These are phyloP conservation scores for Aspergillus terreus DNA, from an alignment of 2,329 filamentous ascomycete genomes.

Conservation along the genomic window DNA sequence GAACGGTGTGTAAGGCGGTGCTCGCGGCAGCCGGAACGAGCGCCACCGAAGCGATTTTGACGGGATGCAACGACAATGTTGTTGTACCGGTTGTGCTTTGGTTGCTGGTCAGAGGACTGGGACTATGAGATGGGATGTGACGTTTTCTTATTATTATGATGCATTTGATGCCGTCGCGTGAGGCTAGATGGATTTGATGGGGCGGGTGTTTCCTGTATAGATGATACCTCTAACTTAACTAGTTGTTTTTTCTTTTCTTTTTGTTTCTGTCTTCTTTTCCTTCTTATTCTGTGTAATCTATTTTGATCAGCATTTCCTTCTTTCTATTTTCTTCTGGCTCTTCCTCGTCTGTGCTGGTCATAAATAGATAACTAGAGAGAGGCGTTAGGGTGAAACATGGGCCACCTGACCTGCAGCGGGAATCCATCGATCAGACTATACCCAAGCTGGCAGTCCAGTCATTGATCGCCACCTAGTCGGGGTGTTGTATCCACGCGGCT, in stretches of 20 bases:
- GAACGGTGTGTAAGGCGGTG: conserved; percentile 55
- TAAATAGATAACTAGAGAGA: too few relatives aligned
- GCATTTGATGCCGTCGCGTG: background rate
- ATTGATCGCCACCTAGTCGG: conserved; percentile 5
- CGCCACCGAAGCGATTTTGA: conserved; percentile 89
- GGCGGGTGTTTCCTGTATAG: background rate
- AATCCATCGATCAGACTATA: too few relatives aligned
- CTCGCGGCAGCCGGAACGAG: conserved; percentile 77
- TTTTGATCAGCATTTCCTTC: background rate
- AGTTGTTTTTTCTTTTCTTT: background rate
- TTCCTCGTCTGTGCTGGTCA: background rate
- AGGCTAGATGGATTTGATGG: background rate
- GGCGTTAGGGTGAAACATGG: too few relatives aligned
- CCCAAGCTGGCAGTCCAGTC: background rate
- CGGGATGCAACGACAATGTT: conserved; percentile 97
- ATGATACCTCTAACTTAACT: background rate
- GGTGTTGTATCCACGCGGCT: background rate
- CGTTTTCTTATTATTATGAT: background rate
- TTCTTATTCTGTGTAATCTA: background rate
- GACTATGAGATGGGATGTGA: conserved; percentile 3
- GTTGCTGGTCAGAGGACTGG: conserved; percentile 80
- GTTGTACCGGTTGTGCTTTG: conserved; percentile 91
- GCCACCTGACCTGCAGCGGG: background rate
- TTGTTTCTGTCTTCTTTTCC: background rate
- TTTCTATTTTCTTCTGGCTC: background rate